A percentile compares a stretch with the other conserved stretches of the same genome.
Conservation (phyloP, 2,329 filamentous ascomycete genomes). For the Nakataea oryzae region DNA sequence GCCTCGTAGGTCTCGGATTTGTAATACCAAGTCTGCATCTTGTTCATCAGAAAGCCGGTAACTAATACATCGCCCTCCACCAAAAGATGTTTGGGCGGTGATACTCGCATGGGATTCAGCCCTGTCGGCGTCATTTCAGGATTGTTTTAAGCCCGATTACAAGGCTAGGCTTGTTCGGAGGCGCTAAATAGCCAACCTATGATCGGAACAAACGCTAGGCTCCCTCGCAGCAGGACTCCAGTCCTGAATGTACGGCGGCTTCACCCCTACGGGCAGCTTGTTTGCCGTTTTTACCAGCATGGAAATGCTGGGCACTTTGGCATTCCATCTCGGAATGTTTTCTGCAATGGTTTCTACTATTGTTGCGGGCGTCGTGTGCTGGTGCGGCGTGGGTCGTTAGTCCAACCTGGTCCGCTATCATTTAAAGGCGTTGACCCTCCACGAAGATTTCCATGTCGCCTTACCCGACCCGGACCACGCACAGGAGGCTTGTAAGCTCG, state of each 20-base stretch:
- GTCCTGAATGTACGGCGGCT: background rate
- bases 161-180: too few species aligned
- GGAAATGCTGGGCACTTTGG: background rate
- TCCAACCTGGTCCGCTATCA: too few species aligned
- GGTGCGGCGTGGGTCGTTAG: too few species aligned
- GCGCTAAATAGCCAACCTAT: too few species aligned
- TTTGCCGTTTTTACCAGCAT: background rate
- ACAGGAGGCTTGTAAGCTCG: too few species aligned
- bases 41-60: background rate
- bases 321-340: too few species aligned
- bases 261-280: background rate
- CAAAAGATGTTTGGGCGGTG: background rate
- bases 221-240: background rate
- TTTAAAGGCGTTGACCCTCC: too few species aligned
- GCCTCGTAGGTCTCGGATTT: background rate
- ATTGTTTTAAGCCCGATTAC: too few species aligned
- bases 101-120: background rate
- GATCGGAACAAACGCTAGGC: too few species aligned
- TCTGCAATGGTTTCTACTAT: background rate
- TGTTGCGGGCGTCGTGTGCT: background rate
- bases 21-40: background rate
- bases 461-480: too few species aligned
- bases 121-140: background rate
- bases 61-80: background rate
- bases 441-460: too few species aligned